A percentile compares a stretch with the other conserved stretches of the same genome.
These are phyloP conservation scores for Arachis monticola DNA, from an alignment of 331 rosid species.

Conservation along the genomic window DNA sequence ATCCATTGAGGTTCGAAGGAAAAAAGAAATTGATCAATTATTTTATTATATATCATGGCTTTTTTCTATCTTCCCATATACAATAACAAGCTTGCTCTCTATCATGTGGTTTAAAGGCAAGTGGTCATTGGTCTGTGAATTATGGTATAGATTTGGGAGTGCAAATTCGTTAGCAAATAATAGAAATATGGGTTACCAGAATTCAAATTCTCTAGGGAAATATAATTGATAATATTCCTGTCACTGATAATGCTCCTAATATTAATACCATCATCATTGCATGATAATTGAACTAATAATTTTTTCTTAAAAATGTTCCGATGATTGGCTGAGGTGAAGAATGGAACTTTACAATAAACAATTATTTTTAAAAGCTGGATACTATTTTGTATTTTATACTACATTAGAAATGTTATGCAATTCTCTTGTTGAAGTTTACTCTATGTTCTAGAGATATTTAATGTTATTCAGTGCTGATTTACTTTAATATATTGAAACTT, in stretches of 20 bases:
- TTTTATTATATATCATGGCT: neutral
- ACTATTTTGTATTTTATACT: neutral
- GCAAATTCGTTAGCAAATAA: neutral
- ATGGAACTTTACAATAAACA: too few species aligned
- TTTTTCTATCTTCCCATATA: neutral
- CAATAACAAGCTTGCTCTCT: slow-evolving; percentile 1
- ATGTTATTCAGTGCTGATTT: slow-evolving; percentile 20
- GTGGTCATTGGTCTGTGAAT: slow-evolving; percentile 4
- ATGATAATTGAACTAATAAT: neutral
- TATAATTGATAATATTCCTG: neutral
- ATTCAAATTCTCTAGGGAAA: neutral
- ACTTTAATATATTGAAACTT: slow-evolving; percentile 37
- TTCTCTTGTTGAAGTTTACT: neutral
- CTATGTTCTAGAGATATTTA: neutral
- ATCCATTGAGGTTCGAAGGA: neutral
- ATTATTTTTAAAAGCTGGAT: neutral
- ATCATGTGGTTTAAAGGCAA: neutral
- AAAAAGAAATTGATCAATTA: neutral
- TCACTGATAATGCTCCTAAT: neutral
- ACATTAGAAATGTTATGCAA: slow-evolving; percentile 13
- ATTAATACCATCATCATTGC: neutral
- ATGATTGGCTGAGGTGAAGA: neutral
- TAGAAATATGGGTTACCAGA: neutral
- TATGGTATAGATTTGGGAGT: neutral
- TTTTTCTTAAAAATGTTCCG: neutral